Percentiles rank a stretch among this genome's conserved stretches.
Evolutionary conservation across 768 basidiomycete genomes (phyloP).

Genomic region (Megacollybia marginata): DNA sequence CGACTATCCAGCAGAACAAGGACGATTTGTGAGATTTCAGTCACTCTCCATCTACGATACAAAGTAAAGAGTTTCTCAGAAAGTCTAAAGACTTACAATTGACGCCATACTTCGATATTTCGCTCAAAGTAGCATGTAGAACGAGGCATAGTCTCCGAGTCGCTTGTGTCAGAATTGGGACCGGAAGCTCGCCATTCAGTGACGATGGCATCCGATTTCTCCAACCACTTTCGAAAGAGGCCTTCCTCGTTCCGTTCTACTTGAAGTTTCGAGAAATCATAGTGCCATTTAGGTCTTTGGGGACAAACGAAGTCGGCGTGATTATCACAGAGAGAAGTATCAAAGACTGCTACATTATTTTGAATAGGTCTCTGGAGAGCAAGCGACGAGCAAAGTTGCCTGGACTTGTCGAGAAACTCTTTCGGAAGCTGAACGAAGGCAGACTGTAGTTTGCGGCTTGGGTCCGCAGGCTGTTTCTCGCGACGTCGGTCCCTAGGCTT

Average conservation of each 20-base stretch:
- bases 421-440: slow-evolving; percentile 58
- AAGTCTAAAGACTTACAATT: slow-evolving; percentile 51
- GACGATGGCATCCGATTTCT: slow-evolving; percentile 51
- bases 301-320: slow-evolving; percentile 38
- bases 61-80: slow-evolving; percentile 4
- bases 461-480: slow-evolving; percentile 19
- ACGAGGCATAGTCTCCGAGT: slow-evolving; percentile 33
- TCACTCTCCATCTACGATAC: slow-evolving; percentile 78
- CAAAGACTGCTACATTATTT: slow-evolving; percentile 28
- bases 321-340: slow-evolving; percentile 12
- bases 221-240: slow-evolving; percentile 72
- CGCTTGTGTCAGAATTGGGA: slow-evolving; percentile 8
- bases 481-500: slow-evolving; percentile 20
- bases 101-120: slow-evolving; percentile 92
- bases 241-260: slow-evolving; percentile 90
- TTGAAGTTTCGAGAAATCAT: slow-evolving; percentile 80
- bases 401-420: slow-evolving; percentile 54
- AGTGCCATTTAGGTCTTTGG: slow-evolving; percentile 79
- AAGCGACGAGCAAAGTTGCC: slow-evolving; percentile 43
- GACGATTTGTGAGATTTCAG: slow-evolving; percentile 84
- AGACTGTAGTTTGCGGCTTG: slow-evolving; percentile 55
- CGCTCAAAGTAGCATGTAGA: slow-evolving; percentile 82
- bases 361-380: slow-evolving; percentile 53
- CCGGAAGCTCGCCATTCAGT: slow-evolving; percentile 37
- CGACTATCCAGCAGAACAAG: slow-evolving; percentile 86